phyloP scores from a whole-genome alignment of 352 stramenopile genomes.

The Pythium brachiatum region DNA sequence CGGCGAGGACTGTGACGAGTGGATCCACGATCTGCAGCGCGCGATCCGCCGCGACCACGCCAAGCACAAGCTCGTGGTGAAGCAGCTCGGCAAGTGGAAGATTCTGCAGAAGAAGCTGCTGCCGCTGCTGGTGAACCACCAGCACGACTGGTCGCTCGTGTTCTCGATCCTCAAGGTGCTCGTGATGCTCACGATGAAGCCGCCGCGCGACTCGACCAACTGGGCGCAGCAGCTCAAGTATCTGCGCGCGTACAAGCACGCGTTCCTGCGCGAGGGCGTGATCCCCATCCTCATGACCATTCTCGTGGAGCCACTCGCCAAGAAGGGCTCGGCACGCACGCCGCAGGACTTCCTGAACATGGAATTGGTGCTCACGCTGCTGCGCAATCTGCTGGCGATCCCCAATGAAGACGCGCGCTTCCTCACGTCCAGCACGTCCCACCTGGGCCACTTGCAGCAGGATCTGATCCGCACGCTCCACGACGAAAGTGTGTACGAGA shows the following conservation, averaged over 20 bases:
- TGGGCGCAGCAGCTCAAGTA: slow-evolving; percentile 80
- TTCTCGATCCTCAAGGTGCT: slow-evolving; percentile 90
- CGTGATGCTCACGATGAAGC: slow-evolving; percentile 90
- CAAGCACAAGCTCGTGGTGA: slow-evolving; percentile 76
- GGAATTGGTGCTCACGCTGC: slow-evolving; percentile 85
- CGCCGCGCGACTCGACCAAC: slow-evolving; percentile 71
- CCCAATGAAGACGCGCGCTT: slow-evolving; percentile 78
- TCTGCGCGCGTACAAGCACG: slow-evolving; percentile 81
- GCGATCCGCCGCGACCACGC: slow-evolving; percentile 78
- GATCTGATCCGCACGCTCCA: slow-evolving; percentile 77
- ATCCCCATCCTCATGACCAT: slow-evolving; percentile 86
- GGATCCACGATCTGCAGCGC: slow-evolving; percentile 86
- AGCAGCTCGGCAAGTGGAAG: slow-evolving; percentile 85
- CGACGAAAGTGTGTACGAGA: slow-evolving; percentile 85
- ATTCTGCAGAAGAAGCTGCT: slow-evolving; percentile 88
- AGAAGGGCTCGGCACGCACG: slow-evolving; percentile 54
- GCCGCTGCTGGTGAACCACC: slow-evolving; percentile 81
- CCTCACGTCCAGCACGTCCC: slow-evolving; percentile 75
- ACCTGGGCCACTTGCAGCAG: slow-evolving; percentile 79
- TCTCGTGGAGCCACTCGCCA: slow-evolving; percentile 74
- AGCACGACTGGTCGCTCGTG: slow-evolving; percentile 84
- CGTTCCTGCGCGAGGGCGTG: slow-evolving; percentile 69
- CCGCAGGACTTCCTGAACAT: slow-evolving; percentile 81
- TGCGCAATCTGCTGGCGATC: slow-evolving; percentile 81
- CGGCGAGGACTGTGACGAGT: slow-evolving; percentile 79